Evolutionary conservation across 1,284 basidiomycete genomes (phyloP).

Genomic region (Puccinia coronata): DNA sequence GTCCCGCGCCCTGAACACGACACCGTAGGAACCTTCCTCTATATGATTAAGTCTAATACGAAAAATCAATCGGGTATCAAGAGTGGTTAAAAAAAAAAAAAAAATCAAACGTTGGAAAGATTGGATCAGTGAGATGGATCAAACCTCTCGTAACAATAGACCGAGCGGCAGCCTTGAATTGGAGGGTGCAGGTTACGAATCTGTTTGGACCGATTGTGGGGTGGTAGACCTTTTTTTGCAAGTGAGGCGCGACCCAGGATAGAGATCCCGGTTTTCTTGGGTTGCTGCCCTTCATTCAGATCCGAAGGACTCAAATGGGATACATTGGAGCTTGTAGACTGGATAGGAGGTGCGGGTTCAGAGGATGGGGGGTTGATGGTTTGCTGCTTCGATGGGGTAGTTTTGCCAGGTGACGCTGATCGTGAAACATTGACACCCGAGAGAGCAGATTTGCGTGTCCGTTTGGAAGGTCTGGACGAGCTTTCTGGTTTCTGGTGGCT

Average conservation of each 20-base stretch:
- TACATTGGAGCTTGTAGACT: conserved; percentile 19
- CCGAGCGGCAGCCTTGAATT: conserved; percentile 70
- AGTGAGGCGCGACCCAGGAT: conserved; percentile 32
- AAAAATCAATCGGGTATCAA: background rate
- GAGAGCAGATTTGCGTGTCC: conserved; percentile 25
- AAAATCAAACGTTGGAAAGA: too few species aligned
- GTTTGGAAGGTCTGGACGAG: conserved; percentile 29
- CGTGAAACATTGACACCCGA: conserved; percentile 46
- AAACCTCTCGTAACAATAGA: conserved; percentile 80
- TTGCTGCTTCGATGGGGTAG: background rate
- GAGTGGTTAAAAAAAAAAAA: background rate
- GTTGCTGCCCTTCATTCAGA: conserved; percentile 27
- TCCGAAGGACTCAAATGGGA: conserved; percentile 32
- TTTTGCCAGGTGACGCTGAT: conserved; percentile 24
- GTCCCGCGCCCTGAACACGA: conserved; percentile 90
- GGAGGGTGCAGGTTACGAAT: conserved; percentile 49
- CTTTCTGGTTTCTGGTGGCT: background rate
- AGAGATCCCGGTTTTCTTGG: conserved; percentile 50
- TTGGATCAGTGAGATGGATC: background rate
- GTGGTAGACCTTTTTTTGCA: background rate
- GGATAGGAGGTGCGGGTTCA: conserved; percentile 48
- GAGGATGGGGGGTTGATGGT: background rate
- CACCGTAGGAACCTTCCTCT: conserved; percentile 98
- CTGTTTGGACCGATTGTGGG: conserved; percentile 38
- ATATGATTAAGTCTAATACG: conserved; percentile 77